Evolutionary conservation across 148 eudicot genomes (phyloP), one percentile per base, ranked within the genome.

Genomic region (Arbutus unedo): DNA sequence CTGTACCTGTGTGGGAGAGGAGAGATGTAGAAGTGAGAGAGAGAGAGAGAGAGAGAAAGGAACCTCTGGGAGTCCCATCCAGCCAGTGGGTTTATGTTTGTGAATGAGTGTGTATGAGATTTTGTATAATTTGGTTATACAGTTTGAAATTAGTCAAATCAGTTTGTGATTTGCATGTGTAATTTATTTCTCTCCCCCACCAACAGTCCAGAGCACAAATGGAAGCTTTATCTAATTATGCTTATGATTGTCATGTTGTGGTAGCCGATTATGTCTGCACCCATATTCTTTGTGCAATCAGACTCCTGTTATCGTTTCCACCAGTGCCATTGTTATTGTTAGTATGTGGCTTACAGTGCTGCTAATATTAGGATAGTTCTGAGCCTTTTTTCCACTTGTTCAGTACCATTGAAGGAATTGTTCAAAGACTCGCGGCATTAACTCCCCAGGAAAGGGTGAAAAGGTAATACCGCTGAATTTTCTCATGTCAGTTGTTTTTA

Each of bases 391-490:
- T 64, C 10, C 70, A 64, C 4, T 23, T 64, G 70, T 25, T 64
- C 23, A 64, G 70, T 64, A 64, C 70, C 14, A 64, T 64, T 2
- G 70, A 64, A 64, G 70, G 70, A 64, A 25, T 64, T 23, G 70
- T 64, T 25, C 43, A 3, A 25, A 64, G 16, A 23, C 25, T 64
- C 25, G 70, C 15, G 13, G 70, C 70, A 21, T 21, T 31, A 10
- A 64, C 70, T 64, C 70, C 70, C 70, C 70, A 64, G 5, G 70
- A 64, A 64, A 64, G 70, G 70, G 41, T 64, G 70, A 64, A 64
- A 64, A 64, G 70, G 70, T 64, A 41, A 64, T 64, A 64, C 67
- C 70, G 25, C 9, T 13, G 10, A 9, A 11, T 23, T 64, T 25
- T 64, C 23, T 2, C 3, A 64, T 64, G 25, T 31, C 41, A 64